These are phyloP conservation scores for Aspergillus sp. DNA, from an alignment of 2,329 filamentous ascomycete species.

Conservation along the genomic window DNA sequence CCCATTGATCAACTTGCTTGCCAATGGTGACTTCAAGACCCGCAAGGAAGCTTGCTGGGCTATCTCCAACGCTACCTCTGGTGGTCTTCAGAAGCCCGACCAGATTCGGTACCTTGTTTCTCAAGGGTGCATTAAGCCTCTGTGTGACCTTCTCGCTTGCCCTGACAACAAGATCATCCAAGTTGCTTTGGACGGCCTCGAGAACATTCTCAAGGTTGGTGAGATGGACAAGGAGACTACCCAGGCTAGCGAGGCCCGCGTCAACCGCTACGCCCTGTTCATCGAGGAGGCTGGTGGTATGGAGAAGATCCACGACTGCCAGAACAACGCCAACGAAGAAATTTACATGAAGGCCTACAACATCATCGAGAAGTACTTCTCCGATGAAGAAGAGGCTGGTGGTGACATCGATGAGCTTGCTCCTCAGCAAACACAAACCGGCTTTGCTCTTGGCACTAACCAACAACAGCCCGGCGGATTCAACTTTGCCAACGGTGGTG, in stretches of 20 bases:
- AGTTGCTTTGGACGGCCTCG: slow-evolving; percentile 91
- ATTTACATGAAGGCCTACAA: slow-evolving; percentile 99
- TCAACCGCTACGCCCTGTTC: slow-evolving; percentile 96
- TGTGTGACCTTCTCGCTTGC: slow-evolving; percentile 91
- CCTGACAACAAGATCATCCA: slow-evolving; percentile 99
- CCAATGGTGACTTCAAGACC: slow-evolving; percentile 97
- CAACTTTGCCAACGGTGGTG: slow-evolving; percentile 78
- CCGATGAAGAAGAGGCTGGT: slow-evolving; percentile 83
- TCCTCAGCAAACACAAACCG: slow-evolving; percentile 66
- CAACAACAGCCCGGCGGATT: slow-evolving; percentile 72
- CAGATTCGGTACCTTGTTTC: slow-evolving; percentile 94
- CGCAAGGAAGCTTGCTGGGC: slow-evolving; percentile 99
- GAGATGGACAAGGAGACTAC: slow-evolving; percentile 93
- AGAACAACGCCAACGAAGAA: slow-evolving; percentile 99
- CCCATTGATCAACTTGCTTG: slow-evolving; percentile 89
- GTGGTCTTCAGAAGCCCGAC: slow-evolving; percentile 95
- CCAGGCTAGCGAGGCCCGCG: slow-evolving; percentile 45
- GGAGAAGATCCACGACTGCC: slow-evolving; percentile 99
- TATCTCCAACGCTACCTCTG: slow-evolving; percentile 96
- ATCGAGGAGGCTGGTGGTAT: slow-evolving; percentile 98
- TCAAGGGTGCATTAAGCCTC: slow-evolving; percentile 93
- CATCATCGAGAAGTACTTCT: slow-evolving; percentile 99
- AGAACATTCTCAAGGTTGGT: slow-evolving; percentile 99
- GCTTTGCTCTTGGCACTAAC: slow-evolving; percentile 63
- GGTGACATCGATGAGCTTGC: slow-evolving; percentile 77